A percentile compares a stretch with the other conserved stretches of the same genome.
These are phyloP conservation scores for Gymnopilus junonius DNA, from an alignment of 768 basidiomycete genomes.

Conservation along the genomic window DNA sequence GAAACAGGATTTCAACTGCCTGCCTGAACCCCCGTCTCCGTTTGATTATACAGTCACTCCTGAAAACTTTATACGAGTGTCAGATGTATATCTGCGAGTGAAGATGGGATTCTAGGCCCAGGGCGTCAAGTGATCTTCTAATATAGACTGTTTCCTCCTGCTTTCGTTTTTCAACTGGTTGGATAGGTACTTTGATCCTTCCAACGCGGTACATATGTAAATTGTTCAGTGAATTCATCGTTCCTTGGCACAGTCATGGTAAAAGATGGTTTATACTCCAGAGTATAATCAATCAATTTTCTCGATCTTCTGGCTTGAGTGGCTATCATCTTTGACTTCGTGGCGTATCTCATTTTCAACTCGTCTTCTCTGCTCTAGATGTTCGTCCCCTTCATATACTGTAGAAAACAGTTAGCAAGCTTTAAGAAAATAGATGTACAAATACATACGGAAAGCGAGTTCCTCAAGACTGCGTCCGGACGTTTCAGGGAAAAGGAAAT, in stretches of 20 bases:
- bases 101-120: constrained; percentile 9
- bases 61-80: constrained; percentile 10
- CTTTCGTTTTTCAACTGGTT: not conserved
- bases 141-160: not conserved
- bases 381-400: constrained; percentile 51
- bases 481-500: constrained; percentile 68
- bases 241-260: not conserved
- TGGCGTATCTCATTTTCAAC: constrained; percentile 42
- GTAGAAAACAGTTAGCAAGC: not conserved
- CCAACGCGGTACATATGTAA: not conserved
- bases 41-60: constrained; percentile 22
- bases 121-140: not conserved
- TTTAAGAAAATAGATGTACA: not conserved
- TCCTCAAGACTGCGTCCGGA: constrained; percentile 57
- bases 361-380: constrained; percentile 44
- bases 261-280: no score
- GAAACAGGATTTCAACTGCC: constrained; percentile 32
- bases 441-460: constrained; percentile 56
- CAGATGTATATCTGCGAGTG: constrained; percentile 19
- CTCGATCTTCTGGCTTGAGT: constrained; percentile 15
- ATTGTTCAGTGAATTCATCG: not conserved
- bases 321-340: constrained; percentile 19
- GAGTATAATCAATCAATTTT: not conserved
- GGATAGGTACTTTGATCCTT: not conserved
- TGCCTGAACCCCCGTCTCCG: constrained; percentile 27